Evolutionary conservation across 495 filamentous ascomycete genomes (phyloP), one percentile per base, ranked within the genome.

Genomic region (Letharia lupina): DNA sequence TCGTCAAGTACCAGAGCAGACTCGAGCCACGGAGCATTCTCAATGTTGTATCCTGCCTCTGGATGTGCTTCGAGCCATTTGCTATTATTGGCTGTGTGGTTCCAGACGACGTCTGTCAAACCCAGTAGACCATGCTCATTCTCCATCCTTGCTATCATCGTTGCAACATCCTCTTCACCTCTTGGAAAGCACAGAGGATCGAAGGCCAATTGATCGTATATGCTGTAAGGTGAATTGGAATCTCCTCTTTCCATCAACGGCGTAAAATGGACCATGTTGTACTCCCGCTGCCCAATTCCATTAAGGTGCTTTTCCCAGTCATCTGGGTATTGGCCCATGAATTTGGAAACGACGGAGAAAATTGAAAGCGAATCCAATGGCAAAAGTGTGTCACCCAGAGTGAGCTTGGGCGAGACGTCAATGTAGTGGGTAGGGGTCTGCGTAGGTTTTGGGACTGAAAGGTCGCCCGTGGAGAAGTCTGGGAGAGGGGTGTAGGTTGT

Each of bases 211-310:
- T 98, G 95, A 71, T 99, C 89, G 72, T 89, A 95, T 64, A 99
- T 85, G 75, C 93, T 97, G 81, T 98, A 99, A 0, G 95, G 95
- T 15, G 95, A 98, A 73, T 98, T 96, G 18, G 93, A 97, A 18
- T 79, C 82, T 37, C 95, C 95, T 57, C 95, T 85, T 63, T 89
- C 81, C 82, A 92, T 94, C 70, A 98, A 79, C 11, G 95, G 95
- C 7, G 95, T 96, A 73, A 98, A 99, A 75, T 99, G 95, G 63
- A 99, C 85, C 91, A 98, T 96, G 75, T 99, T 99, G 78, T 99
- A 99, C 10, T 91, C 91, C 45, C 94, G 83, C 60, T 89, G 85
- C 66, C 88, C 86, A 69, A 98, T 94, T 50, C 94, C 94, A 67
- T 83, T 80, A 62, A 98, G 81, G 73, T 98, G 92, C 20, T 84